Evolutionary conservation across 345 rosid genomes (phyloP).

Genomic region (Raphanus sativus): DNA sequence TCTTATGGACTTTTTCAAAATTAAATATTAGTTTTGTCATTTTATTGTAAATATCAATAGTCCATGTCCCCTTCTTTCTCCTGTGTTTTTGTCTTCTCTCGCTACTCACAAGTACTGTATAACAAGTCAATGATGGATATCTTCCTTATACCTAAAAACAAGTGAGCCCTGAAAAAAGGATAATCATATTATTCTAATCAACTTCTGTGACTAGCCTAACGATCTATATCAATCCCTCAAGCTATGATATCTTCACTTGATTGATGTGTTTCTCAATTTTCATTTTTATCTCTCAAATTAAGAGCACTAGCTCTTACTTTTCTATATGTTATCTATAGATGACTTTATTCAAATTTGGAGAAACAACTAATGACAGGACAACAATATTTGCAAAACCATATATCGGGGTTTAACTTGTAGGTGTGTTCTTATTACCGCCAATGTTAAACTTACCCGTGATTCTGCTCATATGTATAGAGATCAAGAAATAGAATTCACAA

Average conservation of each 20-base stretch:
- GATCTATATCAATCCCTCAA: not conserved
- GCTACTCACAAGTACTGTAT: not conserved
- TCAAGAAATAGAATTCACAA: no score
- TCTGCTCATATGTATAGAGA: no score
- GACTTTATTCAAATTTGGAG: no score
- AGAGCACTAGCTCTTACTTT: not conserved
- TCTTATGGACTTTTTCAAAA: not conserved
- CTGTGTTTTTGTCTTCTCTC: not conserved
- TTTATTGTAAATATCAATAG: conserved; percentile 6
- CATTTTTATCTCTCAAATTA: not conserved
- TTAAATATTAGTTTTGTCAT: conserved; percentile 10
- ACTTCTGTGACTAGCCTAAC: not conserved
- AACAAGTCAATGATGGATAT: conserved; percentile 11
- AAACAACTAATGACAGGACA: no score
- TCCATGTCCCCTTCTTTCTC: not conserved
- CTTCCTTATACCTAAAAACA: not conserved
- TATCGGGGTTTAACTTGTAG: no score
- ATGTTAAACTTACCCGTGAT: no score
- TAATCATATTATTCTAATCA: not conserved
- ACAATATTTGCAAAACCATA: no score
- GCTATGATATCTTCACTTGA: not conserved
- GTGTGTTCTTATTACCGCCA: no score
- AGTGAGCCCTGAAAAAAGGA: not conserved
- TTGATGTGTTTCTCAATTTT: not conserved
- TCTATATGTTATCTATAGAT: not conserved